These are phyloP conservation scores for Xylaria castorea DNA, from an alignment of 495 filamentous ascomycete species.

Conservation along the genomic window DNA sequence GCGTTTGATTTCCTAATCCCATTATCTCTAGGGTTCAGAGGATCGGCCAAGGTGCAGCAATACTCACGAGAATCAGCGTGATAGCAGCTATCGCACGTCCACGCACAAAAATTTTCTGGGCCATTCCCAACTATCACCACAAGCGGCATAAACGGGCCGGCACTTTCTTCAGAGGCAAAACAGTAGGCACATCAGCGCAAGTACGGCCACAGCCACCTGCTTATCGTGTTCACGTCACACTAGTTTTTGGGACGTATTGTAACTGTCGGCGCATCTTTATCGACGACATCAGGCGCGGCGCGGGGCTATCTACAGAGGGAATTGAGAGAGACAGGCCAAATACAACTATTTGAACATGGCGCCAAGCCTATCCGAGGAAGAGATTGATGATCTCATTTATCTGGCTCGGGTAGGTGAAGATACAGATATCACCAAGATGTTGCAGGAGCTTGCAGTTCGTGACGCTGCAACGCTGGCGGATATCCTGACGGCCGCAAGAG, in stretches of 20 bases:
- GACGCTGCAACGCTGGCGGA: conserved; percentile 58
- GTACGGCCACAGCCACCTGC: conserved; percentile 5
- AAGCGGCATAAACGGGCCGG: neutral
- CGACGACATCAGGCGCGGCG: neutral
- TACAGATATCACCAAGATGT: conserved; percentile 66
- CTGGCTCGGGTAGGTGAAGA: conserved; percentile 77
- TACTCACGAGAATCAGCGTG: neutral
- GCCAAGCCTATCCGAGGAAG: conserved; percentile 68
- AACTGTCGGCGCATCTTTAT: neutral
- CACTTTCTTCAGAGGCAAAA: neutral
- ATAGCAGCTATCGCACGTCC: neutral
- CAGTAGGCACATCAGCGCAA: conserved; percentile 1
- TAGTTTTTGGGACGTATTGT: neutral
- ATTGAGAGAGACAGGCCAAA: neutral
- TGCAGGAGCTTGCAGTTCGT: conserved; percentile 63
- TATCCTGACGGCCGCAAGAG: conserved; percentile 69
- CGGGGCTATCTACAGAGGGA: neutral
- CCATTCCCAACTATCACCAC: neutral
- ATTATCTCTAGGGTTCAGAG: neutral
- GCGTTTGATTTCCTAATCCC: neutral
- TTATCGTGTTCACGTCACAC: neutral
- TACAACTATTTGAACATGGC: conserved; percentile 43
- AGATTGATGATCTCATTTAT: conserved; percentile 89
- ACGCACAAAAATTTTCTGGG: conserved; percentile 33
- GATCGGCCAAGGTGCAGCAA: neutral